Evolutionary conservation across 129 eudicot genomes (phyloP), one percentile per base, ranked within the genome.

Genomic region (Ambrosia trifida): DNA sequence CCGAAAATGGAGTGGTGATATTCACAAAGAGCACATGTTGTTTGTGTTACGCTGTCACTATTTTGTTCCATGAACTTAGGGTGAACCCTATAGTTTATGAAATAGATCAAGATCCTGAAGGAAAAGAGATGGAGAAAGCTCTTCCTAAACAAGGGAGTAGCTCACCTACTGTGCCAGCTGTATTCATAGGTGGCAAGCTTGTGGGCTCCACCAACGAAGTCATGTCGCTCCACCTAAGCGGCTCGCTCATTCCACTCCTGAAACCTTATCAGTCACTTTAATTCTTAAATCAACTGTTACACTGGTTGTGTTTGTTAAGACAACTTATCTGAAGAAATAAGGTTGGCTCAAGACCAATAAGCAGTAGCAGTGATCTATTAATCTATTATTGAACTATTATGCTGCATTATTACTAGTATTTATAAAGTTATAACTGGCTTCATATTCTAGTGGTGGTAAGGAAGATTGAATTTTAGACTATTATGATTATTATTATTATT

Each of bases 21-120:
- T 86, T 89, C 77, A 86, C 90, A 80, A 89, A 89, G 80, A 89
- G 90, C 81, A 89, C 83, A 0, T 89, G 96, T 71, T 89, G 96
- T 82, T 75, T 89, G 84, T 79, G 93, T 78, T 89, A 89, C 72
- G 84, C 93, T 4, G 96, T 89, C 12, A 75, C 81, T 63, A 76
- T 89, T 64, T 78, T 89, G 64, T 82, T 89, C 73, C 87, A 72
- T 11, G 90, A 82, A 64, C 86, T 89, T 40, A 56, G 82, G 67
- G 93, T 82, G 31, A 78, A 19, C 46, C 88, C 90, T 40, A 12
- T 64, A 60, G 81, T 89, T 40, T 60, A 72, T 64, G 92, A 89
- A 57, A 62, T 89, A 2, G 96, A 89, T 51, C 83, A 86, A 12
- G 85, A 82, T 66, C 96, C 92, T 0, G 80, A 84, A 11, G 90